A percentile compares a stretch with the other conserved stretches of the same genome.
Evolutionary conservation across 1,139 yeast species (phyloP).

Genomic region (Yamadazyma sp.): DNA sequence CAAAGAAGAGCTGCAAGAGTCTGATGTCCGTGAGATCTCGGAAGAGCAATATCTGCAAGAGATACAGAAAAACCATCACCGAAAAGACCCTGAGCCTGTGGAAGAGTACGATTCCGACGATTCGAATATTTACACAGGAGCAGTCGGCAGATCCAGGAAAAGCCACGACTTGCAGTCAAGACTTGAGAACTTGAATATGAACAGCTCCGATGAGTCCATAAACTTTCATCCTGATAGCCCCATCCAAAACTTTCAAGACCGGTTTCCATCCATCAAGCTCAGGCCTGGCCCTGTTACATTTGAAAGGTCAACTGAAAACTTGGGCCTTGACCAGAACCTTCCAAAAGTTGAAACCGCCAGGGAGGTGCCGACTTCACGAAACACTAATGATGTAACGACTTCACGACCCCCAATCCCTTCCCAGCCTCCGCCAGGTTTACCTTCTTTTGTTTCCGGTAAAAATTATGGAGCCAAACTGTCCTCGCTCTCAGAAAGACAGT

Average conservation of each 20-base stretch:
- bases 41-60: neutral
- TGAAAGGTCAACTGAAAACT: neutral
- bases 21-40: neutral
- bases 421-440: conserved; percentile 19
- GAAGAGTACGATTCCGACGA: conserved; percentile 3
- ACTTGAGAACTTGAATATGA: conserved; percentile 4
- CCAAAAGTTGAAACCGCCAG: neutral
- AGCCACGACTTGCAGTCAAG: conserved; percentile 5
- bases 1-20: neutral
- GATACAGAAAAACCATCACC: neutral
- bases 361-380: neutral
- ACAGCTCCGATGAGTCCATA: conserved; percentile 7
- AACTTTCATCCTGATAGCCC: conserved; percentile 3
- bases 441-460: too few relatives aligned
- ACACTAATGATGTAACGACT: neutral
- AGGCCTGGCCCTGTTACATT: conserved; percentile 1
- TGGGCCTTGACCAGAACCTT: neutral
- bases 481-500: too few relatives aligned
- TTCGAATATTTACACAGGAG: conserved; percentile 4
- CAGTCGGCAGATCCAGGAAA: conserved; percentile 5
- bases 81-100: neutral
- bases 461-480: too few relatives aligned
- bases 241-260: conserved; percentile 9
- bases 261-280: conserved; percentile 16
- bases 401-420: conserved; percentile 22